Evolutionary conservation across 345 rosid species (phyloP).

Genomic region (Eucalyptus microcorys): DNA sequence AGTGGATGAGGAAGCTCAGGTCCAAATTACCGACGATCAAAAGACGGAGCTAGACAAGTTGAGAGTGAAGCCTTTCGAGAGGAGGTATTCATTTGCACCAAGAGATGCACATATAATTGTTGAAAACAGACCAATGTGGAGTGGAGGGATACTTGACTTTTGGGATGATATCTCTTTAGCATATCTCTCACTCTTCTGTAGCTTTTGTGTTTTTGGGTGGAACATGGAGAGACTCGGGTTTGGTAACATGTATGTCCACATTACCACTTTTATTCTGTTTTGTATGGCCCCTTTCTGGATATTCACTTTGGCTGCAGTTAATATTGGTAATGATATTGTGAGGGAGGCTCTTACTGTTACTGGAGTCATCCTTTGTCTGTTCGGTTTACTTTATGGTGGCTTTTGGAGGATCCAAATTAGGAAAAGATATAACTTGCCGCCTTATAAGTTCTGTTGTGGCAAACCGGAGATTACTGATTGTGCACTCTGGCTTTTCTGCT

Average conservation of each 20-base stretch:
- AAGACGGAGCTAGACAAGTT: conserved; percentile 4
- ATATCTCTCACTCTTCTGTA: conserved; percentile 72
- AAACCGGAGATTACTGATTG: conserved; percentile 47
- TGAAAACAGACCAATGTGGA: conserved; percentile 59
- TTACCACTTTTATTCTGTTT: conserved; percentile 75
- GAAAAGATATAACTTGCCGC: conserved; percentile 66
- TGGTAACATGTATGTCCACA: conserved; percentile 95
- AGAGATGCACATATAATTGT: conserved; percentile 19
- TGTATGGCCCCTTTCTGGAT: conserved; percentile 94
- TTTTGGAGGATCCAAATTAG: conserved; percentile 97
- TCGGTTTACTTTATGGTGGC: conserved; percentile 88
- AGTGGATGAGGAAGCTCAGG: conserved; percentile 62
- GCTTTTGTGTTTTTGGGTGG: conserved; percentile 92
- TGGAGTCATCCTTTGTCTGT: conserved; percentile 65
- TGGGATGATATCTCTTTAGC: conserved; percentile 88
- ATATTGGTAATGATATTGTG: conserved; percentile 43
- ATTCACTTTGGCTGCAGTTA: conserved; percentile 82
- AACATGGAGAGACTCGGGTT: conserved; percentile 95
- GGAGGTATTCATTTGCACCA: conserved; percentile 60
- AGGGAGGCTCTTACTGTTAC: conserved; percentile 54
- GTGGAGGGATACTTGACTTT: conserved; percentile 78
- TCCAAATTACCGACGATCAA: conserved; percentile 10
- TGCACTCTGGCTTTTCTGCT: conserved; percentile 73
- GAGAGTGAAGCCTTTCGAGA: conserved; percentile 24
- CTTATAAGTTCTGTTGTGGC: conserved; percentile 67